Conservation (phyloP, 208 protist species). For the Acanthamoeba royreba region DNA sequence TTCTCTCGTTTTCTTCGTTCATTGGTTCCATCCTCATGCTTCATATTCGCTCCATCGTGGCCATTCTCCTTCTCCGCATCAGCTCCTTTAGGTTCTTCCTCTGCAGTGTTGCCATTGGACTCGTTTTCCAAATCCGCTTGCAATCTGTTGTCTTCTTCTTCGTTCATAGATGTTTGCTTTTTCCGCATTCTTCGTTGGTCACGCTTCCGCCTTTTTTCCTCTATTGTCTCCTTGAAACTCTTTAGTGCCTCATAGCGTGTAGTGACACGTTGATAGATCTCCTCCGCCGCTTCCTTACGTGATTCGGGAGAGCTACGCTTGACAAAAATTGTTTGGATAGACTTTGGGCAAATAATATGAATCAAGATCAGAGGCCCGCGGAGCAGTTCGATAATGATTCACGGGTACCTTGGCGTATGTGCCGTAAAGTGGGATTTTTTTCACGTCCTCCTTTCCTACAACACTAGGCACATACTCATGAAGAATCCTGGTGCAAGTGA, state of each 20-base stretch:
- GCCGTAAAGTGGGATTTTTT: neutral
- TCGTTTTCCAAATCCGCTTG: neutral
- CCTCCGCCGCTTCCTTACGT: neutral
- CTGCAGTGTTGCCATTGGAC: neutral
- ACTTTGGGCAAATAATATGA: neutral
- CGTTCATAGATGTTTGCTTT: neutral
- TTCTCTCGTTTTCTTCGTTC: neutral
- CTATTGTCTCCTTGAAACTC: neutral
- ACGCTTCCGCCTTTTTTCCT: neutral
- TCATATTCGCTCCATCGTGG: neutral
- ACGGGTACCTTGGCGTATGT: neutral
- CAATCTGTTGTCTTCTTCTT: neutral
- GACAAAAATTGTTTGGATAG: neutral
- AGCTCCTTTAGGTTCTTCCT: neutral
- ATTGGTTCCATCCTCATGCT: neutral
- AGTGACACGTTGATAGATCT: neutral
- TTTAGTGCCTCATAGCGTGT: neutral
- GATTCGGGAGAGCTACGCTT: neutral
- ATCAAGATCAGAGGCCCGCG: neutral
- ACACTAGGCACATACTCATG: neutral
- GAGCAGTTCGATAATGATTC: too few relatives aligned
- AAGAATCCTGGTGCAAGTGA: neutral
- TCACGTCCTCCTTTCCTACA: neutral
- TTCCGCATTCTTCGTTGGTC: neutral
- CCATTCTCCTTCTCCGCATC: neutral